Evolutionary conservation across 176 grass and related monocot genomes (phyloP), one percentile per base, ranked within the genome.

Genomic region (Oryza glaberrima): DNA sequence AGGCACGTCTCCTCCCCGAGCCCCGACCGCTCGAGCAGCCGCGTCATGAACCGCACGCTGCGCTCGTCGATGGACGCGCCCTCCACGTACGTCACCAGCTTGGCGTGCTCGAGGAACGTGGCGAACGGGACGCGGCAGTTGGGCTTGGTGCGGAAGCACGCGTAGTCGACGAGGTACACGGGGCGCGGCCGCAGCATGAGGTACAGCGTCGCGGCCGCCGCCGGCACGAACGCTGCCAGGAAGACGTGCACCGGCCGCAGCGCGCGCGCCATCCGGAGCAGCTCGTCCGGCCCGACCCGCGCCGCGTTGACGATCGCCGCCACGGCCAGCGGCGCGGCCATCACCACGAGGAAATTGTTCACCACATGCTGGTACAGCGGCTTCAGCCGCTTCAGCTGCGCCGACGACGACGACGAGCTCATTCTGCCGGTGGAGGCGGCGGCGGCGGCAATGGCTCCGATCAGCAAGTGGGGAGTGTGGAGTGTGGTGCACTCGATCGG

Each of bases 31-130:
- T 92, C 91, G 14, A 92, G 82, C 58, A 92, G 84, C 10, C 84
- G 83, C 63, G 88, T 86, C 91, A 89, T 88, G 80, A 93, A 93
- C 86, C 88, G 80, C 3, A 84, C 84, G 71, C 87, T 87, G 28
- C 84, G 82, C 80, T 93, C 84, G 51, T 93, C 83, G 36, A 94
- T 81, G 77, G 87, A 89, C 3, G 77, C 77, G 0, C 82, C 87
- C 82, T 89, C 87, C 4, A 89, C 51, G 72, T 81, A 90, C 1
- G 89, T 82, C 22, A 94, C 89, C 30, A 84, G 76, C 81, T 82
- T 84, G 7, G 92, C 88, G 72, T 94, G 92, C 89, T 94, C 92
- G 34, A 94, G 70, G 82, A 94, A 94, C 23, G 92, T 94, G 12
- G 83, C 77, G 86, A 91, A 94, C 0, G 92, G 92, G 19, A 94